These are phyloP conservation scores for Solanum dulcamara DNA, from an alignment of 257 asterid genomes.

Conservation along the genomic window DNA sequence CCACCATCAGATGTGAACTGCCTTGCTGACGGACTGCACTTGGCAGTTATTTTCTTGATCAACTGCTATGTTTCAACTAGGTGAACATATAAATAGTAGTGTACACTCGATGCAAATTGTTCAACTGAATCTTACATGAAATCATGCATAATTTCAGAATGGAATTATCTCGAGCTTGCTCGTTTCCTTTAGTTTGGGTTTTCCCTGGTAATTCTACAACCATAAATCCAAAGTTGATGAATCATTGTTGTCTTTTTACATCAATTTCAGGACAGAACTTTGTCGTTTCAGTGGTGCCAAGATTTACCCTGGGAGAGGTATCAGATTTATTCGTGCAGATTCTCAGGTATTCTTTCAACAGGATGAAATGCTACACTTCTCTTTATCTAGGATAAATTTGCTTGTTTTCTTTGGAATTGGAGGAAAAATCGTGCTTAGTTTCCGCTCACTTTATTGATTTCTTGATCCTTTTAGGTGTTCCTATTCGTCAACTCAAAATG, in stretches of 20 bases:
- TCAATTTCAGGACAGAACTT: slow-evolving; percentile 60
- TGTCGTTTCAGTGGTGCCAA: slow-evolving; percentile 75
- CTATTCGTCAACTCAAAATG: slow-evolving; percentile 75
- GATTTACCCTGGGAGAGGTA: slow-evolving; percentile 81
- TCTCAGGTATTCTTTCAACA: slow-evolving; percentile 40
- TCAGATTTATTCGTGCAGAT: slow-evolving; percentile 56
- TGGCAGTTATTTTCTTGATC: neutral
- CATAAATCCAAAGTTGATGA: neutral
- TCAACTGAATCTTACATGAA: too few species aligned
- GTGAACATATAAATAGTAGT: neutral
- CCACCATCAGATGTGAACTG: neutral
- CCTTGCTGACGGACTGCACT: neutral
- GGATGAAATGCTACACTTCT: neutral
- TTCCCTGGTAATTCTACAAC: neutral
- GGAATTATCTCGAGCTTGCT: neutral
- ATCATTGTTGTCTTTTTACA: neutral
- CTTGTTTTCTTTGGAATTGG: neutral
- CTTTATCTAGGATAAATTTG: neutral
- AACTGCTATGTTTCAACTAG: neutral
- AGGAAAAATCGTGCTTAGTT: neutral
- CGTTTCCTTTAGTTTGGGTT: neutral
- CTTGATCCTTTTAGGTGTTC: slow-evolving; percentile 41
- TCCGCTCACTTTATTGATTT: neutral
- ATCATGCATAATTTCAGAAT: neutral
- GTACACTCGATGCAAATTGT: neutral